Evolutionary conservation across 768 basidiomycete genomes (phyloP).

Genomic region (Guyanaporus albipodus): DNA sequence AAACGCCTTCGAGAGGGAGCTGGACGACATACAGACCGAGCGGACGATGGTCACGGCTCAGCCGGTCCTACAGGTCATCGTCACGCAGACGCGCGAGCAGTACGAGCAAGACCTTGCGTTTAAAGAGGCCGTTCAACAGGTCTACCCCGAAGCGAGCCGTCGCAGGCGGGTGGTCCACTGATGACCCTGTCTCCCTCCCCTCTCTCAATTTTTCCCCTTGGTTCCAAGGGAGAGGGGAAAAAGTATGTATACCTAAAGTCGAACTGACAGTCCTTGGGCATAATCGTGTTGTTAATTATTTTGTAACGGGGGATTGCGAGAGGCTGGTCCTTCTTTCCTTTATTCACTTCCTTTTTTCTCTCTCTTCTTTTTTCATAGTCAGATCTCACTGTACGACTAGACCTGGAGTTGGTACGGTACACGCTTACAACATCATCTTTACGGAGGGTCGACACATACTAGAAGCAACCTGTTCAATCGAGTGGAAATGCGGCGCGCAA

Average conservation of each 20-base stretch:
- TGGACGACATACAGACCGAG: constrained; percentile 26
- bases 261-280: neutral
- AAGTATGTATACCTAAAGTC: constrained; percentile 8
- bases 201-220: neutral
- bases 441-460: neutral
- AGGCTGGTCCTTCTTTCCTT: constrained; percentile 17
- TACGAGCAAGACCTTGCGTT: constrained; percentile 33
- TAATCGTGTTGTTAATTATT: constrained; percentile 22
- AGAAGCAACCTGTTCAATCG: neutral
- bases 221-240: constrained; percentile 2
- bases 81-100: constrained; percentile 31
- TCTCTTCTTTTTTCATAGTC: neutral
- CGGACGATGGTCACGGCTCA: constrained; percentile 4
- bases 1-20: constrained; percentile 31
- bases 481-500: neutral
- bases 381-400: neutral
- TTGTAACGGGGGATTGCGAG: constrained; percentile 14
- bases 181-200: too few relatives aligned
- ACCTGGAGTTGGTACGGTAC: neutral
- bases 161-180: constrained; percentile 12
- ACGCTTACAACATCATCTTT: neutral
- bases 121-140: constrained; percentile 26
- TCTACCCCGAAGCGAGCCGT: constrained; percentile 26
- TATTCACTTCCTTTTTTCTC: neutral
- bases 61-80: constrained; percentile 32